These are phyloP conservation scores for Aristolochia californica DNA, from an alignment of 164 flowering plant species.

Conservation along the genomic window DNA sequence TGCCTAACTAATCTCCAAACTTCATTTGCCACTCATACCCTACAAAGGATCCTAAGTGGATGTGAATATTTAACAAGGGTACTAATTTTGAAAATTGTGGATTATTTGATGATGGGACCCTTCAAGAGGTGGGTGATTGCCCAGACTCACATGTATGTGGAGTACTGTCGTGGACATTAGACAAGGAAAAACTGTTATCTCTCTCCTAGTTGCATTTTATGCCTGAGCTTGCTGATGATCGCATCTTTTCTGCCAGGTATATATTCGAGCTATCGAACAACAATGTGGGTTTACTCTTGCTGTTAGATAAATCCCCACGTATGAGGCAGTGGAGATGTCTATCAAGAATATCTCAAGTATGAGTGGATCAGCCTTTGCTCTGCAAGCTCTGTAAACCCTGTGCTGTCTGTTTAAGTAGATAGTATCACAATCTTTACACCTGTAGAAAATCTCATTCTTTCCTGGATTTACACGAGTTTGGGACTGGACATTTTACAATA, in stretches of 20 bases:
- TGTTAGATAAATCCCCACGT: slow-evolving; percentile 52
- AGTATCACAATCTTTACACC: background rate
- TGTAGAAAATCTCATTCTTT: slow-evolving; percentile 15
- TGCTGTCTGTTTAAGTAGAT: slow-evolving; percentile 6
- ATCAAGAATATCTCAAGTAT: slow-evolving; percentile 34
- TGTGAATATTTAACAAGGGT: background rate
- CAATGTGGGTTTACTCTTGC: slow-evolving; percentile 63
- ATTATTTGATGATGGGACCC: no score
- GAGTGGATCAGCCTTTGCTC: slow-evolving; percentile 7
- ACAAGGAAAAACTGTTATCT: background rate
- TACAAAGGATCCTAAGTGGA: no score
- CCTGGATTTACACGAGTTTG: slow-evolving; percentile 11
- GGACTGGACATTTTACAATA: slow-evolving; percentile 12
- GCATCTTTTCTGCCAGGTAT: slow-evolving; percentile 38
- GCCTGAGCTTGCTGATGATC: background rate
- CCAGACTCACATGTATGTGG: background rate
- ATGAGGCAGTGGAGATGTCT: slow-evolving; percentile 59
- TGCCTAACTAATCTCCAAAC: no score
- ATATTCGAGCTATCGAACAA: slow-evolving; percentile 46
- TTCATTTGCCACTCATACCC: no score
- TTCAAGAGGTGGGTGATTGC: background rate
- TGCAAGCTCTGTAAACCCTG: slow-evolving; percentile 1
- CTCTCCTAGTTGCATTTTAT: background rate
- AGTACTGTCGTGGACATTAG: background rate
- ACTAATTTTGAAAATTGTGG: background rate